These are phyloP conservation scores for Sphagnum contortum DNA, from an alignment of 225 moss, liverwort and hornwort species.

Conservation along the genomic window DNA sequence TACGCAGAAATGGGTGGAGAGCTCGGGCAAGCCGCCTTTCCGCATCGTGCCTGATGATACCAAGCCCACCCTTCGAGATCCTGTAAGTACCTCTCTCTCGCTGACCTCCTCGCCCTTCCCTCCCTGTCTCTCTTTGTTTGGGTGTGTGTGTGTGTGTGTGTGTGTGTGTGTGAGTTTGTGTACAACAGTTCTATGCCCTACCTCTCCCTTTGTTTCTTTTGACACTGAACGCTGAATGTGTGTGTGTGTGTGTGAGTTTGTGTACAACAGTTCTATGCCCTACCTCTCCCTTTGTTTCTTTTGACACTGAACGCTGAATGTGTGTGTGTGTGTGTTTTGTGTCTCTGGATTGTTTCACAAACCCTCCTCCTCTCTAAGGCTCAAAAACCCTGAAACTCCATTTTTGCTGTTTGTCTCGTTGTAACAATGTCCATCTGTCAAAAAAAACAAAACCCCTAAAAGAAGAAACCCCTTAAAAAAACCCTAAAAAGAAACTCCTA, in stretches of 20 bases:
- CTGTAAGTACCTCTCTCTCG: slow-evolving; percentile 24
- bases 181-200: background rate
- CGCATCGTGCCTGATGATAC: slow-evolving; percentile 45
- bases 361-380: too few species aligned
- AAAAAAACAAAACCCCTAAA: too few species aligned
- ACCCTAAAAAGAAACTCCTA: too few species aligned
- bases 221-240: background rate
- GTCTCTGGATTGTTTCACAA: too few species aligned
- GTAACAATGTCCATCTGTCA: too few species aligned
- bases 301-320: background rate
- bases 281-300: too few species aligned
- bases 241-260: background rate
- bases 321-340: background rate
- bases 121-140: background rate
- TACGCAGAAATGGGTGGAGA: slow-evolving; percentile 45
- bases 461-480: too few species aligned
- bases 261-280: background rate
- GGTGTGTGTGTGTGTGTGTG: background rate
- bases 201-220: too few species aligned
- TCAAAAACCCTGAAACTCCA: too few species aligned
- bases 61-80: slow-evolving; percentile 50
- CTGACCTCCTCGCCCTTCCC: background rate
- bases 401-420: too few species aligned
- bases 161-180: background rate
- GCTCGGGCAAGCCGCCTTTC: slow-evolving; percentile 38